These are phyloP conservation scores for Solanum sparsipilum DNA, from an alignment of 257 asterid species.

Conservation along the genomic window DNA sequence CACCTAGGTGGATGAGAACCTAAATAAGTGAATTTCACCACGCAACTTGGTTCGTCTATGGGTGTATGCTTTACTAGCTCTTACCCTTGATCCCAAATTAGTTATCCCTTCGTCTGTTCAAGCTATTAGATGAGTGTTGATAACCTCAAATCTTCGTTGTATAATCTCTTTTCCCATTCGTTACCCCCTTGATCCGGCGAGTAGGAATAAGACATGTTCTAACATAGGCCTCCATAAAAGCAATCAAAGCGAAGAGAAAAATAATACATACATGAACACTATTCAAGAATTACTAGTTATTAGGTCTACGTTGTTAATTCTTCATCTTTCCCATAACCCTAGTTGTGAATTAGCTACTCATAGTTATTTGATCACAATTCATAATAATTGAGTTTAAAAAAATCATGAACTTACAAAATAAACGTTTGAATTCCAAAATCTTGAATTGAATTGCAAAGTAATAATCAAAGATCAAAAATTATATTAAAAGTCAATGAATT, in stretches of 20 bases:
- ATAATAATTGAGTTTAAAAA: neutral
- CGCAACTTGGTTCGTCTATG: neutral
- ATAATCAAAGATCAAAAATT: no score
- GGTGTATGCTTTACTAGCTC: neutral
- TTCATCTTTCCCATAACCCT: neutral
- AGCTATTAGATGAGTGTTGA: neutral
- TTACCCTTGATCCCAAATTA: neutral
- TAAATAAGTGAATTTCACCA: neutral
- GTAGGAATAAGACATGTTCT: neutral
- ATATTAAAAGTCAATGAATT: no score
- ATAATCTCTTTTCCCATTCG: neutral
- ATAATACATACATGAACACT: neutral
- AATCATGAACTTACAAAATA: neutral
- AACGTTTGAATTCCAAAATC: no score
- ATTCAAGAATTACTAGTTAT: neutral
- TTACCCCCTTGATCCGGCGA: neutral
- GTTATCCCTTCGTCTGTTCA: neutral
- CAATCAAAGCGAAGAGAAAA: neutral
- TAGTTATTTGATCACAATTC: neutral
- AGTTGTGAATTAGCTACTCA: neutral
- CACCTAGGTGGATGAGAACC: neutral
- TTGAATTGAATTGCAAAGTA: no score
- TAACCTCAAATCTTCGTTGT: neutral
- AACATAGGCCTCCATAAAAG: neutral
- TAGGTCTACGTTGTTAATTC: no score